Conservation (phyloP, 208 protist species). For the Trypanosoma congolense region DNA sequence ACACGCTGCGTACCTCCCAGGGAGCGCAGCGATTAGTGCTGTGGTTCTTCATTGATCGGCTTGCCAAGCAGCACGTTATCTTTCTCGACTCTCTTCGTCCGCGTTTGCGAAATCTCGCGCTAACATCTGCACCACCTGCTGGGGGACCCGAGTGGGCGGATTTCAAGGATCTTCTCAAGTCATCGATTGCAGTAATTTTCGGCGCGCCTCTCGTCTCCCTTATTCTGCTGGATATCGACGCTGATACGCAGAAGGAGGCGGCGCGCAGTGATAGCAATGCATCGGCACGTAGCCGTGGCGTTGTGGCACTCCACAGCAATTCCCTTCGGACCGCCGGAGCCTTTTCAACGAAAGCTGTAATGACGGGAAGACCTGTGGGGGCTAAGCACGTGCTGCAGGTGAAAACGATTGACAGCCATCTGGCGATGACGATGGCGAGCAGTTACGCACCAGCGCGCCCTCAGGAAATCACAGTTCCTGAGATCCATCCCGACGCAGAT, state of each 20-base stretch:
- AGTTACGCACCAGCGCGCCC: constrained; percentile 78
- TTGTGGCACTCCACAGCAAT: constrained; percentile 56
- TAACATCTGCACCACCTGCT: constrained; percentile 28
- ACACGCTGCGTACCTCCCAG: constrained; percentile 49
- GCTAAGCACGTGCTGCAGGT: constrained; percentile 75
- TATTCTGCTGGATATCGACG: constrained; percentile 63
- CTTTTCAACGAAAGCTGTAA: constrained; percentile 67
- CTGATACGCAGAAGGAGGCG: constrained; percentile 19
- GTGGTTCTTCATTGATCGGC: constrained; percentile 83
- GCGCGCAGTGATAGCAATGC: not conserved
- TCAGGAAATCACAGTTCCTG: constrained; percentile 72
- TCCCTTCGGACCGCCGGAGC: constrained; percentile 58
- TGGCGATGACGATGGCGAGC: constrained; percentile 82
- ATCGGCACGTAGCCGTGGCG: constrained; percentile 11
- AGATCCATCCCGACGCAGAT: constrained; percentile 57
- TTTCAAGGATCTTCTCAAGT: constrained; percentile 65
- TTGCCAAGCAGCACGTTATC: constrained; percentile 76
- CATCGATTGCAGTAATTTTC: constrained; percentile 76
- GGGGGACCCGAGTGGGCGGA: constrained; percentile 45
- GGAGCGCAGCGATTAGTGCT: constrained; percentile 51
- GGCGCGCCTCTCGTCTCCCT: constrained; percentile 67
- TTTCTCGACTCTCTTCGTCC: constrained; percentile 75
- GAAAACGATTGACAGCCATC: constrained; percentile 86
- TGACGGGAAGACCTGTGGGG: constrained; percentile 35
- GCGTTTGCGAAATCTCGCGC: constrained; percentile 49